Conservation (phyloP, 1,139 yeast species). For the Suhomyces bokatorum region DNA sequence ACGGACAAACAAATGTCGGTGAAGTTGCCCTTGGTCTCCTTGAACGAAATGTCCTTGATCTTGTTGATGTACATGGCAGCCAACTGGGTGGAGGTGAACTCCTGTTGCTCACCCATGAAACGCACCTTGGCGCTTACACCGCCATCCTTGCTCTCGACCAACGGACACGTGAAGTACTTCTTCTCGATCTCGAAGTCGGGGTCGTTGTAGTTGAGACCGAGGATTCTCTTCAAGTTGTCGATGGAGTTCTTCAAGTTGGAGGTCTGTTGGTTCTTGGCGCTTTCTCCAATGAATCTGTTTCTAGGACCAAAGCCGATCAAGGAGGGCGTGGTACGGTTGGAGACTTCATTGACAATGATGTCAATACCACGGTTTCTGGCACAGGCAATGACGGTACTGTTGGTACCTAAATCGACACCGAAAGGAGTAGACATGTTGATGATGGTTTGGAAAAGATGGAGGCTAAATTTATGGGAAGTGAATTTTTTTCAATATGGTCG, state of each 20-base stretch:
- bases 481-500: conserved; percentile 14
- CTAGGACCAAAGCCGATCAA: conserved; percentile 90
- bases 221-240: conserved; percentile 86
- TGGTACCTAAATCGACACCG: conserved; percentile 98
- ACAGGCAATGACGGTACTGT: conserved; percentile 91
- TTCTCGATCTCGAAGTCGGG: conserved; percentile 79
- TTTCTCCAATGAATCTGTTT: conserved; percentile 91
- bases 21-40: conserved; percentile 80
- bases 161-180: conserved; percentile 67
- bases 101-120: conserved; percentile 74
- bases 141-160: conserved; percentile 70
- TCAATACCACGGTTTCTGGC: conserved; percentile 99
- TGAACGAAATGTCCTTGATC: conserved; percentile 74
- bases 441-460: background rate
- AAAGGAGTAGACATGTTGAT: conserved; percentile 69
- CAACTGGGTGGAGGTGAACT: conserved; percentile 85
- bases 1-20: conserved; percentile 92
- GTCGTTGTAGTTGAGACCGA: conserved; percentile 75
- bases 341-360: conserved; percentile 96
- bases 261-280: conserved; percentile 94
- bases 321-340: conserved; percentile 95
- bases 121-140: conserved; percentile 83
- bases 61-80: conserved; percentile 94
- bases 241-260: conserved; percentile 96
- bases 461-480: conserved; percentile 5